A percentile compares a stretch with the other conserved stretches of the same genome.
phyloP scores from a whole-genome alignment of 371 early-diverging fungal species.

The Mucor sp. region DNA sequence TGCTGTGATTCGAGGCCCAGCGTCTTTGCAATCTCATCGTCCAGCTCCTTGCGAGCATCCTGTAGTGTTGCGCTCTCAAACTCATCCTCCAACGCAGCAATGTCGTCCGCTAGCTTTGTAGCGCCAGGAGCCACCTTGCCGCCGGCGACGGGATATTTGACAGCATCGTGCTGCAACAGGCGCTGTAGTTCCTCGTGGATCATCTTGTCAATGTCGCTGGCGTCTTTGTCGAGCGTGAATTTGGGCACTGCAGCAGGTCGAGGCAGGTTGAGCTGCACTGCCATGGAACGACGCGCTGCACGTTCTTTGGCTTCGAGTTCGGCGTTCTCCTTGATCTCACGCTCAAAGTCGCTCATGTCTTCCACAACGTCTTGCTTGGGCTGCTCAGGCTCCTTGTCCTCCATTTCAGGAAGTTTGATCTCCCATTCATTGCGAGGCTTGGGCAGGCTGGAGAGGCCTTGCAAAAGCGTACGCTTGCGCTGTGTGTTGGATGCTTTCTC shows the following conservation, averaged over 20 bases:
- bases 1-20: conserved; percentile 22
- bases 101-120: conserved; percentile 23
- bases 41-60: conserved; percentile 50
- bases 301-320: conserved; percentile 50
- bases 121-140: conserved; percentile 57
- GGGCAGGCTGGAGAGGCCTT: conserved; percentile 76
- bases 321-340: conserved; percentile 45
- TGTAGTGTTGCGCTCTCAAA: conserved; percentile 41
- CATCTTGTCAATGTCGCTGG: conserved; percentile 32
- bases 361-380: conserved; percentile 30
- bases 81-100: conserved; percentile 54
- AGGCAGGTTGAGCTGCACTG: conserved; percentile 78
- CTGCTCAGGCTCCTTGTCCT: conserved; percentile 37
- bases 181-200: conserved; percentile 67
- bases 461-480: conserved; percentile 49
- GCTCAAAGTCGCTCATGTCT: conserved; percentile 74
- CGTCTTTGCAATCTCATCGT: conserved; percentile 31
- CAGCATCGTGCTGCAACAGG: conserved; percentile 69
- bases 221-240: neutral
- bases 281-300: conserved; percentile 66
- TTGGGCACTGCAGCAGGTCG: conserved; percentile 63
- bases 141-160: conserved; percentile 69
- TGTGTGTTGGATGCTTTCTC: conserved; percentile 55
- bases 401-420: conserved; percentile 81
- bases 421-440: conserved; percentile 94